Evolutionary conservation across 73 alveolate species (phyloP).

Genomic region (Durusdinium trenchii): DNA sequence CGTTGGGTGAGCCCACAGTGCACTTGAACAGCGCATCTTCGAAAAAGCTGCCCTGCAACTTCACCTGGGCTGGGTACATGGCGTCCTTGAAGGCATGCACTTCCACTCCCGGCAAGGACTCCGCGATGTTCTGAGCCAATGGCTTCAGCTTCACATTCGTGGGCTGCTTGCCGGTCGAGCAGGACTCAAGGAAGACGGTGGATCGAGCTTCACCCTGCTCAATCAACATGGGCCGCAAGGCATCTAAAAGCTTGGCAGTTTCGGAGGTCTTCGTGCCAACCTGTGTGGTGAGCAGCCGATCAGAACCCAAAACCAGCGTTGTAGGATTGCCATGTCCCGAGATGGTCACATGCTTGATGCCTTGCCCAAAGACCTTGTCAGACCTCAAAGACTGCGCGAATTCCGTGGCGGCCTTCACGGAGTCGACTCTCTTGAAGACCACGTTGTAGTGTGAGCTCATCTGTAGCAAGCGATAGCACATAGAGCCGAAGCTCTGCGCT

Average conservation of each 20-base stretch:
- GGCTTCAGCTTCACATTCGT: not conserved
- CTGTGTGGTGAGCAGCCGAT: constrained; percentile 1
- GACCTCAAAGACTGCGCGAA: constrained; percentile 10
- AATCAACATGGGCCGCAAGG: constrained; percentile 33
- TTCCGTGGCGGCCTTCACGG: constrained; percentile 38
- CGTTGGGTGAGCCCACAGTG: constrained; percentile 6
- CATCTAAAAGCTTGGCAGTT: constrained; percentile 14
- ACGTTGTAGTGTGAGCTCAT: constrained; percentile 56
- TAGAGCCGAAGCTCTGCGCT: not conserved
- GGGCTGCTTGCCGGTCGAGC: constrained; percentile 50
- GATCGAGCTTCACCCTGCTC: constrained; percentile 47
- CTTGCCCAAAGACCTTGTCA: constrained; percentile 16
- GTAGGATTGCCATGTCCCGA: constrained; percentile 51
- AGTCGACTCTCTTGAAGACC: constrained; percentile 24
- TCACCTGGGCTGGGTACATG: constrained; percentile 57
- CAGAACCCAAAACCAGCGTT: constrained; percentile 27
- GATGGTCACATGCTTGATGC: constrained; percentile 59
- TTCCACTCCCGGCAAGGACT: constrained; percentile 61
- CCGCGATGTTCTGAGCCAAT: constrained; percentile 49
- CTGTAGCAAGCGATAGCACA: constrained; percentile 49
- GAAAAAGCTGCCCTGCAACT: constrained; percentile 17
- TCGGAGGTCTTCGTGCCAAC: constrained; percentile 9
- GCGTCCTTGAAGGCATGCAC: constrained; percentile 47
- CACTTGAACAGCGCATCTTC: constrained; percentile 35
- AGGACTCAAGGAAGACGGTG: constrained; percentile 40